phyloP scores from a whole-genome alignment of 495 filamentous ascomycete species.

The Xylona heveae region DNA sequence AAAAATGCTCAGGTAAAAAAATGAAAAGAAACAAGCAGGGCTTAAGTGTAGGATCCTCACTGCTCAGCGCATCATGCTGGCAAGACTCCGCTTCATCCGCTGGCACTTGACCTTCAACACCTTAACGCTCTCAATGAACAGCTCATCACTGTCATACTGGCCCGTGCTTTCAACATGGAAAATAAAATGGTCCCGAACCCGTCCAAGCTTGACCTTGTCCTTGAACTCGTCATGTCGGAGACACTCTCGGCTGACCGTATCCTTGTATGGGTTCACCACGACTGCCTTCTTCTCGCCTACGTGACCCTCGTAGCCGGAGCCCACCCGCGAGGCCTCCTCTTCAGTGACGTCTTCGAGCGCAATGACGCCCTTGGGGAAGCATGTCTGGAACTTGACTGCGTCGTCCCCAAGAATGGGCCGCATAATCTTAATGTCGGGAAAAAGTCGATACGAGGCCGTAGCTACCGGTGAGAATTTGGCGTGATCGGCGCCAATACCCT shows the following conservation, averaged over 20 bases:
- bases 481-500: conserved; percentile 86
- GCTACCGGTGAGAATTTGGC: conserved; percentile 96
- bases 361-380: conserved; percentile 84
- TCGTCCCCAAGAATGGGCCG: conserved; percentile 67
- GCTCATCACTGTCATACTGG: conserved; percentile 72
- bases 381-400: conserved; percentile 72
- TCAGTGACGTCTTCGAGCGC: conserved; percentile 47
- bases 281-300: conserved; percentile 63
- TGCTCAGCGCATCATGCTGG: conserved; percentile 27
- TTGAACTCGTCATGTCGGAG: conserved; percentile 84
- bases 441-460: conserved; percentile 73
- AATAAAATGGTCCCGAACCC: conserved; percentile 88
- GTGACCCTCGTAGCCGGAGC: conserved; percentile 50
- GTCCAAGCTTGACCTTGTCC: conserved; percentile 80
- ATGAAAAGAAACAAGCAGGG: no score
- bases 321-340: conserved; percentile 36
- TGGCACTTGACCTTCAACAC: conserved; percentile 61
- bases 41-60: not conserved
- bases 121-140: conserved; percentile 76
- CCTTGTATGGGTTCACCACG: conserved; percentile 58
- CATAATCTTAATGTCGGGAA: conserved; percentile 68
- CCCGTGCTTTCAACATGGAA: conserved; percentile 88
- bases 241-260: conserved; percentile 87
- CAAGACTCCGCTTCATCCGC: conserved; percentile 38
- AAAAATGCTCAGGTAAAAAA: not conserved